phyloP scores from a whole-genome alignment of 768 basidiomycete genomes.

The Tubosaeta sp. region DNA sequence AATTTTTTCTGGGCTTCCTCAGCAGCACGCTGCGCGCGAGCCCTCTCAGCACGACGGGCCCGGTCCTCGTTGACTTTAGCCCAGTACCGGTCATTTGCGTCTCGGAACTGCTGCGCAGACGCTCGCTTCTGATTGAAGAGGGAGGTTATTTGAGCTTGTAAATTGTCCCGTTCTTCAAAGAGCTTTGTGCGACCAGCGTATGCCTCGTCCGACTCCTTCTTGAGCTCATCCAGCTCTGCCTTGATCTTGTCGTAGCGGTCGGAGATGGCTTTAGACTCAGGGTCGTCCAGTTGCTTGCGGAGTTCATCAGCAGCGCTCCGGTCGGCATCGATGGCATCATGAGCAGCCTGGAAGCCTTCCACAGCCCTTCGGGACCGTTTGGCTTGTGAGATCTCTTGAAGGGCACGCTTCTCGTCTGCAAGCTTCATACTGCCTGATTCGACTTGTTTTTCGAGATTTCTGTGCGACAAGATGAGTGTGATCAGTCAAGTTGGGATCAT shows the following conservation, averaged over 20 bases:
- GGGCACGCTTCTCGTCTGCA: constrained; percentile 91
- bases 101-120: constrained; percentile 64
- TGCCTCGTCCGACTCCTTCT: constrained; percentile 81
- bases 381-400: constrained; percentile 78
- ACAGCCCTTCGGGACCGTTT: constrained; percentile 71
- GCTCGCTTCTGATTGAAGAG: constrained; percentile 79
- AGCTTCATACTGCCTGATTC: constrained; percentile 91
- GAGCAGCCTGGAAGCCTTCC: constrained; percentile 76
- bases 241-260: constrained; percentile 81
- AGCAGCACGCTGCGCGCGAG: constrained; percentile 68
- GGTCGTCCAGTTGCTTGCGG: constrained; percentile 83
- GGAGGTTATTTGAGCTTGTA: constrained; percentile 65
- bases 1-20: constrained; percentile 77
- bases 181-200: constrained; percentile 78
- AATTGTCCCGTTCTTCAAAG: constrained; percentile 76
- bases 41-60: constrained; percentile 73
- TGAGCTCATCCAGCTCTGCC: constrained; percentile 79
- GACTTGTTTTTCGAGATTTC: constrained; percentile 82
- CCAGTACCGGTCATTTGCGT: constrained; percentile 80
- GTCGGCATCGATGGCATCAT: constrained; percentile 79
- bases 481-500: background rate
- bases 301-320: constrained; percentile 72
- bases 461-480: constrained; percentile 28
- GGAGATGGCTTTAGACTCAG: constrained; percentile 74
- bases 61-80: constrained; percentile 85